A percentile compares a stretch with the other conserved stretches of the same genome.
Conservation (phyloP, 1,284 basidiomycete species). For the Porogramme epimiltina region DNA sequence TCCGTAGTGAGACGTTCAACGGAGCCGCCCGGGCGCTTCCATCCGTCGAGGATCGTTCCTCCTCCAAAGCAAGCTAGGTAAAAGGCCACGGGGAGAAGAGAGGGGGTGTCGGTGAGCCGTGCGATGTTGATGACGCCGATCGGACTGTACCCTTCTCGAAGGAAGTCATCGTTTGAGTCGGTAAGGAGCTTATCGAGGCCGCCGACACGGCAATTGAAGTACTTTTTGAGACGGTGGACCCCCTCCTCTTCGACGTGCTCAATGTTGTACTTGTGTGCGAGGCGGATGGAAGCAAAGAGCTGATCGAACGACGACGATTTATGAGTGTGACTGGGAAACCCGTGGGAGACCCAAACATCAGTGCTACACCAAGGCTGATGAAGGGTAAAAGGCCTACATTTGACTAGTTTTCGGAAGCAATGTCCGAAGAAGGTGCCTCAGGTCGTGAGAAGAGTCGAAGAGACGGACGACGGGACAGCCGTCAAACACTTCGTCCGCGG, state of each 20-base stretch:
- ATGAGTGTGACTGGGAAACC: no score
- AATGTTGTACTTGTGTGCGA: constrained; percentile 11
- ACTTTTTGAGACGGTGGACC: background rate
- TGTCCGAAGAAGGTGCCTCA: constrained; percentile 9
- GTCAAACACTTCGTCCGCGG: constrained; percentile 6
- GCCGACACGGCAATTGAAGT: background rate
- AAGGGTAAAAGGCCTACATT: background rate
- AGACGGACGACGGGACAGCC: constrained; percentile 15
- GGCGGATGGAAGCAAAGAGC: constrained; percentile 1
- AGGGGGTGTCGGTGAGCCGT: background rate
- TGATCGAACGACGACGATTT: constrained; percentile 1
- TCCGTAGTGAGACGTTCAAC: background rate
- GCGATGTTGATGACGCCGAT: constrained; percentile 8
- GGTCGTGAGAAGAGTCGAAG: constrained; percentile 7
- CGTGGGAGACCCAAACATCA: no score
- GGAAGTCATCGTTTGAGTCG: background rate
- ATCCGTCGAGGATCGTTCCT: background rate
- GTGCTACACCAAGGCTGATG: no score
- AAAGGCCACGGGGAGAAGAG: constrained; percentile 3
- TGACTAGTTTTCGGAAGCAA: background rate
- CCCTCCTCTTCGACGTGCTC: background rate
- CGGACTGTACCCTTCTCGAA: background rate
- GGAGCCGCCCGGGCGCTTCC: constrained; percentile 1
- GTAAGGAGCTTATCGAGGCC: background rate
- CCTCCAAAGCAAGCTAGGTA: background rate